Evolutionary conservation across 768 basidiomycete genomes (phyloP), one percentile per base, ranked within the genome.

Genomic region (Boletus sp.): DNA sequence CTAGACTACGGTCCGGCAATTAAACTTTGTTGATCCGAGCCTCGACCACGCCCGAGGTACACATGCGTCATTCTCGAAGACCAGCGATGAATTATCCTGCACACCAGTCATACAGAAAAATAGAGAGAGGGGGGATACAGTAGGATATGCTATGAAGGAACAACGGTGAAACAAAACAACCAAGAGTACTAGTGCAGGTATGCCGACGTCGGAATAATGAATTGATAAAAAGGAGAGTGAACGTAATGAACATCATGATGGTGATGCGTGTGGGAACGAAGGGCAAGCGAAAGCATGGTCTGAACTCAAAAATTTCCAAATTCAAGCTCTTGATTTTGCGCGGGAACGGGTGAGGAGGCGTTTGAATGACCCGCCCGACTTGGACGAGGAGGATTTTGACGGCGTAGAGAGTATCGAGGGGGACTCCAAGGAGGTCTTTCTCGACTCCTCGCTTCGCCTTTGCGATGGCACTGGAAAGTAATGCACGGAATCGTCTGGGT

Each of bases 401-500:
- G 55, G 7, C 3, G 54, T 59, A 35, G 71, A 67, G 15, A 57
- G n/a, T 52, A 73, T 41, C 2, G 72, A 73, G 0, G 72, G 67
- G 2, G 71, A 62, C 14, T 73, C 70, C 47, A 70, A 44, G 3
- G 72, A 73, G 12, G 50, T 17, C 47, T 73, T 60, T 24, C 53
- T 37, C 10, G 58, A 64, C 7, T 71, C 71, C 20, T 68, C 70
- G 32, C 70, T 67, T 35, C 58, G 70, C 36, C 71, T 66, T 24
- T 73, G 72, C 10, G 69, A 68, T 35, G 71, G 68, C 3, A 72
- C 70, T 24, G 71, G 71, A 52, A 72, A 72, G 50, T 72, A 72
- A 44, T 72, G 72, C 42, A 72, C 72, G 12, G 71, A 73, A 7
- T 72, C 63, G 10, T 42, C 59, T 4, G 71, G 70, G 30, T 59